Base-by-base conservation (phyloP, 129 eudicot species). In the Sambucus nigra region DNA sequence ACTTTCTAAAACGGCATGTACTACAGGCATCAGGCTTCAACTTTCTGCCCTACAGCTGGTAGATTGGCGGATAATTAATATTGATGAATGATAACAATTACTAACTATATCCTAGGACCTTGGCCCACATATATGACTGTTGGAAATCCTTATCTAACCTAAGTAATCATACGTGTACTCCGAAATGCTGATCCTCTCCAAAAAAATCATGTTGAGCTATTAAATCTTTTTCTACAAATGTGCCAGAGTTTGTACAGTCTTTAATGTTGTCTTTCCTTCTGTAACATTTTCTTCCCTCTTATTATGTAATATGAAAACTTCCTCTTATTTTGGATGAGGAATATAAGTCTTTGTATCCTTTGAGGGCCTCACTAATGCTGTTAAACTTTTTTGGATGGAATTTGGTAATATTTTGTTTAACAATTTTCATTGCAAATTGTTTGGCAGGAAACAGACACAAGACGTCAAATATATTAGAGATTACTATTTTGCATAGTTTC, bases 191-290 rank as follows among this genome's bases (percentile, higher is more conserved):
- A 35, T 8, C 4, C 13, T 35, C 13, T 25, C 18, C 28, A 23
- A 25, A 29, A 26, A 25, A 17, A 52, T 47, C 47, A 24, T 45
- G 20, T 48, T 26, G 47, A 14, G 25, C 45, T 41, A 24, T 40
- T 25, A 57, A 25, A 2, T 39, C 18, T 19, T 44, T 62, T 18
- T 62, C 67, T 14, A 14, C 42, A 26, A 21, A 46, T 20, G 32
- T 45, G 47, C n/a, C n/a, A n/a, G n/a, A n/a, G n/a, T n/a, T 58
- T 64, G 20, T 52, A 20, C 42, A 35, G 8, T 7, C 42, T 15
- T 35, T 35, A 18, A 63, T 23, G 15, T 12, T 40, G 25, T 63
- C 41, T 12, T 24, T 14, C 5, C 20, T 29, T 33, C 35, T 1
- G 4, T 15, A 21, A 12, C 2, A 15, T 51, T 47, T 47, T 19